Evolutionary conservation across 106 monocot species (phyloP), one percentile per base, ranked within the genome.

Genomic region (Triglochin maritima): DNA sequence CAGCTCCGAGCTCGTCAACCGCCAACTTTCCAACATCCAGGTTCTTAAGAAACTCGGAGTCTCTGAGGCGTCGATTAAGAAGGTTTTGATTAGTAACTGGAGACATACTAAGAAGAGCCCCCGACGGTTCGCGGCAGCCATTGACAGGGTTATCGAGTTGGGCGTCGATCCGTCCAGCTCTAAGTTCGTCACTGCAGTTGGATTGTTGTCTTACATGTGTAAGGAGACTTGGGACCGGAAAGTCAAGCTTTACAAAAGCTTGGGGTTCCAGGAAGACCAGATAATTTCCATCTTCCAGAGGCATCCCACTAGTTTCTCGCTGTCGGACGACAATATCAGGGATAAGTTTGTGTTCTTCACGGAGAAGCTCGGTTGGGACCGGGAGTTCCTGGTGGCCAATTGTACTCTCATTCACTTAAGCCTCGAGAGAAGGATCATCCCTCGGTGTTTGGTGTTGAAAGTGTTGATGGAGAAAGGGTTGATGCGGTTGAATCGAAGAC

Each of bases 391-490:
- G 7, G 54, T 29, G 8, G 3, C n/a, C 6, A 55, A 45, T 6
- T 57, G 56, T 10, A 45, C 15, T 12, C 3, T 57, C 16, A 10
- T 69, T 8, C 44, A 54, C 42, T 44, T 69, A 41, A 69, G 56
- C 46, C n/a, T 69, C 10, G 68, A 68, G 52, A 66, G 50, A 50
- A 55, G 69, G 57, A 46, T 69, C 46, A 46, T 57, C 29, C 69
- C 69, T 44, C 54, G 57, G 13, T 57, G 57, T 57, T 45, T 57
- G 2, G 69, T 69, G 44, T 29, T 69, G 45, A 69, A 57, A 7
- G 17, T 69, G 8, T 51, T 69, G 45, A 47, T 69, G 45, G 10
- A 43, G 56, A 69, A 69, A 17, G 57, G 56, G 9, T 41, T 67
- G 6, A 41, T 67, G 16, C 50, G 53, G 50, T 41, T 43, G 67